Percentiles rank a stretch among this genome's conserved stretches.
These are phyloP conservation scores for Fusarium sp. DNA, from an alignment of 2,329 filamentous ascomycete genomes.

Conservation along the genomic window DNA sequence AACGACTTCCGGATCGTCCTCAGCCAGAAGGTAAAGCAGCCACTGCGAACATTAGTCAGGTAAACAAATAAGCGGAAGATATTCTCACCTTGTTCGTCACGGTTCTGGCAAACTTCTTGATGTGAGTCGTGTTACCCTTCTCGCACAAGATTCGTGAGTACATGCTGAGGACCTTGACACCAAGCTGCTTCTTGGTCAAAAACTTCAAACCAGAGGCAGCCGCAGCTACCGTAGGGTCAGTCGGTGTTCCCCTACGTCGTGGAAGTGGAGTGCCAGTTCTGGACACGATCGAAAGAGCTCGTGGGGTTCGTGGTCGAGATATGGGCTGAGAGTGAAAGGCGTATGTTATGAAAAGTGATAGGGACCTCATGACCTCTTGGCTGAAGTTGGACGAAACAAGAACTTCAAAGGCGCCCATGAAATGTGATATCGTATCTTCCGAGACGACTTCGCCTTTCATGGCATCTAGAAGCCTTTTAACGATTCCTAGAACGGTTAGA, in stretches of 20 bases:
- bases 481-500: slow-evolving; percentile 73
- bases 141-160: slow-evolving; percentile 85
- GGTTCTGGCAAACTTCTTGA: slow-evolving; percentile 90
- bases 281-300: slow-evolving; percentile 56
- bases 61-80: rapidly evolving
- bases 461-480: slow-evolving; percentile 90
- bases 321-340: slow-evolving; percentile 75
- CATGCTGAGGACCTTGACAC: slow-evolving; percentile 80
- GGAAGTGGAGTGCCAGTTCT: slow-evolving; percentile 59
- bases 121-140: slow-evolving; percentile 73
- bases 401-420: slow-evolving; percentile 82
- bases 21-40: slow-evolving; percentile 90
- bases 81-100: slow-evolving; percentile 88
- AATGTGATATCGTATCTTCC: slow-evolving; percentile 78
- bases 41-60: slow-evolving; percentile 67
- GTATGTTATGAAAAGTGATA: slow-evolving; percentile 94
- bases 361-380: slow-evolving; percentile 84
- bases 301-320: slow-evolving; percentile 66
- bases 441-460: slow-evolving; percentile 87
- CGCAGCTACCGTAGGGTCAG: slow-evolving; percentile 52
- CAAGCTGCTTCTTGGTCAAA: slow-evolving; percentile 77
- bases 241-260: slow-evolving; percentile 53
- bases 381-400: slow-evolving; percentile 85
- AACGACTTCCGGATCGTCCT: slow-evolving; percentile 86
- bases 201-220: slow-evolving; percentile 54